phyloP scores from a whole-genome alignment of 805 yeast species.

The Maudiozyma bulderi region DNA sequence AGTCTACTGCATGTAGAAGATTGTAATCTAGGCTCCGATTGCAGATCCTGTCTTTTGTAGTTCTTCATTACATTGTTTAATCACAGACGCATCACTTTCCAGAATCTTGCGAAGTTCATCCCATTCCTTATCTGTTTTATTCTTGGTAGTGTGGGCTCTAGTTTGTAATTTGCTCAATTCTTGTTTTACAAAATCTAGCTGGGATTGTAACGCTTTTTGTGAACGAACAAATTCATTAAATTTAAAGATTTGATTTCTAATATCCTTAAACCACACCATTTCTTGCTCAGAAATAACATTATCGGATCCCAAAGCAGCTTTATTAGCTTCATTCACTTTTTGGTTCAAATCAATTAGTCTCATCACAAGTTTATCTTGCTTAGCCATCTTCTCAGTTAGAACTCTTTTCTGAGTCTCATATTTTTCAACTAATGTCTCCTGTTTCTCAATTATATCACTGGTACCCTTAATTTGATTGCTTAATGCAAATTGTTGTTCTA shows the following conservation, averaged over 20 bases:
- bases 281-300: slow-evolving; percentile 34
- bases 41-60: background rate
- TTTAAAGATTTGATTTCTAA: slow-evolving; percentile 25
- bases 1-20: background rate
- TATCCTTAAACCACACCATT: slow-evolving; percentile 37
- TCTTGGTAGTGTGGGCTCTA: background rate
- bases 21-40: background rate
- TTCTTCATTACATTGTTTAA: slow-evolving; percentile 20
- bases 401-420: slow-evolving; percentile 9
- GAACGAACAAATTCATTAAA: slow-evolving; percentile 28
- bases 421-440: slow-evolving; percentile 8
- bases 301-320: slow-evolving; percentile 11
- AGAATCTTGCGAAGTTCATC: slow-evolving; percentile 24
- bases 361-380: slow-evolving; percentile 27
- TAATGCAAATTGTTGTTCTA: slow-evolving; percentile 35
- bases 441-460: slow-evolving; percentile 15
- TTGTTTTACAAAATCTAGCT: slow-evolving; percentile 20
- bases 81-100: slow-evolving; percentile 24
- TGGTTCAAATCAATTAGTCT: slow-evolving; percentile 27
- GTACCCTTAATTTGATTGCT: slow-evolving; percentile 31
- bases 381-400: slow-evolving; percentile 16
- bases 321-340: slow-evolving; percentile 18
- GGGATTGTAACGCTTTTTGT: slow-evolving; percentile 19
- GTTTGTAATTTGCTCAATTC: slow-evolving; percentile 16
- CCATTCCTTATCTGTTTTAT: slow-evolving; percentile 23